Conservation (phyloP, 768 basidiomycete species). For the Gymnopilus junonius region DNA sequence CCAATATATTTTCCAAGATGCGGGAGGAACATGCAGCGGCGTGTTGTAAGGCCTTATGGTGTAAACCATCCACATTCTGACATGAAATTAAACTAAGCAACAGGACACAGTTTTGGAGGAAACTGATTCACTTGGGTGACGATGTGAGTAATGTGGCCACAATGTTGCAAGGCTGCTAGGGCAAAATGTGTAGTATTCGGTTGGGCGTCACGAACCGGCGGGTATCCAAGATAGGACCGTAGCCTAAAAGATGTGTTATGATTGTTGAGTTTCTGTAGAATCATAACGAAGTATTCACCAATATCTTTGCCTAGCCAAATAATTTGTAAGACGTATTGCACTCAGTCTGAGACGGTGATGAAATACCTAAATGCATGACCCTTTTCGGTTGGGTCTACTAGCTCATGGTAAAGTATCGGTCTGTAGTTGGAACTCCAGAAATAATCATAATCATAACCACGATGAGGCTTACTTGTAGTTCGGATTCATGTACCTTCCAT, state of each 20-base stretch:
- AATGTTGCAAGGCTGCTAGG: slow-evolving; percentile 79
- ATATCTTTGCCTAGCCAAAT: slow-evolving; percentile 76
- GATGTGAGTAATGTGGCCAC: slow-evolving; percentile 59
- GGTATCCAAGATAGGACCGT: slow-evolving; percentile 84
- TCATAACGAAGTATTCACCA: slow-evolving; percentile 46
- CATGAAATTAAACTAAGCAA: neutral
- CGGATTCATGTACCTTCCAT: slow-evolving; percentile 90
- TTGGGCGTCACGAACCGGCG: slow-evolving; percentile 77
- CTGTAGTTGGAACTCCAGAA: slow-evolving; percentile 31
- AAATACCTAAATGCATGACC: slow-evolving; percentile 72
- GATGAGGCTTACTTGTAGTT: slow-evolving; percentile 70
- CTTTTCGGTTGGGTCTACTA: slow-evolving; percentile 70
- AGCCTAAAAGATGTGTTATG: slow-evolving; percentile 44
- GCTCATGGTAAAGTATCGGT: slow-evolving; percentile 82
- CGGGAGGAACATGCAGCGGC: slow-evolving; percentile 31
- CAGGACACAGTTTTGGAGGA: neutral
- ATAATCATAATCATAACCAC: slow-evolving; percentile 1
- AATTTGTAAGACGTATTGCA: neutral
- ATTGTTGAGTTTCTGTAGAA: slow-evolving; percentile 6
- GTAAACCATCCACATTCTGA: slow-evolving; percentile 92
- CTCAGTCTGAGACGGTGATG: neutral
- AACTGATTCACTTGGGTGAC: slow-evolving; percentile 71
- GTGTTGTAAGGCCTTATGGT: slow-evolving; percentile 72
- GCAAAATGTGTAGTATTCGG: slow-evolving; percentile 93
- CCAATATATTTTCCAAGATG: slow-evolving; percentile 58